Evolutionary conservation across 2,329 filamentous ascomycete species (phyloP), one percentile per base, ranked within the genome.

Genomic region (Xylaria arbuscula): DNA sequence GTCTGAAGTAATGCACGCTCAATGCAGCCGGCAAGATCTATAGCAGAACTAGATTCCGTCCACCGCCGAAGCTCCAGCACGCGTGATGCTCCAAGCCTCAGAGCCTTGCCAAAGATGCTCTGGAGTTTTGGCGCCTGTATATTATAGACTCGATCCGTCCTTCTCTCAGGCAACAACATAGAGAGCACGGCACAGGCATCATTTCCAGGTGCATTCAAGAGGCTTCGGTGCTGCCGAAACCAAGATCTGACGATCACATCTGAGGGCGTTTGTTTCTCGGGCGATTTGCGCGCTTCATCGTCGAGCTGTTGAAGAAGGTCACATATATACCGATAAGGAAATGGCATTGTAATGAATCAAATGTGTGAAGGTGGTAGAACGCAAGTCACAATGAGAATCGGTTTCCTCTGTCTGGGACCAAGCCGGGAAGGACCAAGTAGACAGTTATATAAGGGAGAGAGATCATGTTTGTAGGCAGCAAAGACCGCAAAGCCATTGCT

Each of bases 101-200:
- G 83, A 22, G 88, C 87, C 38, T 89, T 87, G 2, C 85, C 87
- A 17, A 97, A 84, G n/a, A 93, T 86, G 60, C 85, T 88, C 64
- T 90, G 87, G 0, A 97, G 83, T 0, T 82, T 84, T 9, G 81
- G 76, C 6, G 87, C 82, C 75, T 92, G 88, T 1, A 97, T 83
- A 45, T 85, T 86, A 77, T 94, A 97, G 1, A 95, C 92, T 34
- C 93, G 87, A 76, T 97, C 93, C 2, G 89, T 90, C 62, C 93
- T 86, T 71, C 86, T 89, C 70, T 94, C 90, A 0, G 94, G 93
- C 0, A 97, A 86, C 0, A 98, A 80, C 2, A 90, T 90, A 1
- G 92, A 94, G 0, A 97, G 82, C 1, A 97, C 81, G 2, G 92
- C 90, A 1, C 87, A 81, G 1, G 85, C 82, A 74, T 90, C 82